phyloP scores from a whole-genome alignment of 768 basidiomycete species.

The Gymnopilus dilepis region DNA sequence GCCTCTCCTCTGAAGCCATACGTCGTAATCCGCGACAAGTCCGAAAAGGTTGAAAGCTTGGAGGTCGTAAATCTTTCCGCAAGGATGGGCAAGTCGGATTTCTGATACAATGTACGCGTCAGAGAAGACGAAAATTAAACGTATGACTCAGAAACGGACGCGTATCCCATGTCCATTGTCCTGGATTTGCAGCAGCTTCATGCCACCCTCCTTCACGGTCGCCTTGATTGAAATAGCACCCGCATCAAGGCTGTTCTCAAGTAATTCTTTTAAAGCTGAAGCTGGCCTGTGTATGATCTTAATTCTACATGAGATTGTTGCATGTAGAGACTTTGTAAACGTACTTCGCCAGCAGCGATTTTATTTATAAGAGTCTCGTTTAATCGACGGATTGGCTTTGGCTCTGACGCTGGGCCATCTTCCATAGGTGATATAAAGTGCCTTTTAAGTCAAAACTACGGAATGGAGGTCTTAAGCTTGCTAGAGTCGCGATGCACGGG shows the following conservation, averaged over 20 bases:
- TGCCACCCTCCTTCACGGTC: constrained; percentile 92
- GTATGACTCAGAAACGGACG: constrained; percentile 48
- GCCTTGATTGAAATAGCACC: constrained; percentile 86
- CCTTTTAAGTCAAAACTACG: not conserved
- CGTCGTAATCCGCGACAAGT: constrained; percentile 81
- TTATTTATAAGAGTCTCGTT: constrained; percentile 87
- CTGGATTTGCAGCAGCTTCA: constrained; percentile 94
- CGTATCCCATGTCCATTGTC: constrained; percentile 97
- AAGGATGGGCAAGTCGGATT: constrained; percentile 85
- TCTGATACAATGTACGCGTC: constrained; percentile 50
- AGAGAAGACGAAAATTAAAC: not conserved
- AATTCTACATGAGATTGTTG: constrained; percentile 18
- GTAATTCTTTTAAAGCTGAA: constrained; percentile 93
- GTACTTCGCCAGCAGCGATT: constrained; percentile 83
- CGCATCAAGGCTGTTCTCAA: constrained; percentile 97
- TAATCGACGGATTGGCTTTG: constrained; percentile 74
- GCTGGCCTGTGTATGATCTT: constrained; percentile 67
- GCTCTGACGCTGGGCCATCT: constrained; percentile 35
- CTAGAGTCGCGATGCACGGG: no score
- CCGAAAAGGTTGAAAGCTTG: constrained; percentile 86
- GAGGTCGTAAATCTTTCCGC: constrained; percentile 97
- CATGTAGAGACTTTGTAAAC: constrained; percentile 11
- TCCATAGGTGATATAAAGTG: not conserved
- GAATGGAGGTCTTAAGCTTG: not conserved
- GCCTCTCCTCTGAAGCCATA: constrained; percentile 99